Base-by-base conservation (phyloP, 2,329 filamentous ascomycete genomes). In the Paraphaeosphaeria sporulosa region DNA sequence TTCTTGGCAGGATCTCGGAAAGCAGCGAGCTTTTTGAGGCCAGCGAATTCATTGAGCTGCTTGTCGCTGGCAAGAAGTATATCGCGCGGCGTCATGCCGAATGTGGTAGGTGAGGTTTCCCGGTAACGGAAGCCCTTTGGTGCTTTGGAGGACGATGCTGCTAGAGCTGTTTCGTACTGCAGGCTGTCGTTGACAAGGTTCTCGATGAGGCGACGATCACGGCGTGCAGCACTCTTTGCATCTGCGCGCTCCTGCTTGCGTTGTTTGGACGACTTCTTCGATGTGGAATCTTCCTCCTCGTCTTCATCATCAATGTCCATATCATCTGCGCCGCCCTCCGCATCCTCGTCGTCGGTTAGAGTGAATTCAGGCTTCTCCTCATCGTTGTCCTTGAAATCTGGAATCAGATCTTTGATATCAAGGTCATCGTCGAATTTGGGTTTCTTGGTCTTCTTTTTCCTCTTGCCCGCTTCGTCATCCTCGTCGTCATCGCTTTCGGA, bases 351-450 rank as follows among this genome's bases (percentile, higher is more conserved):
- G 55, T 74, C 77, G 36, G 83, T 81, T 75, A 96, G 94, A 59
- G 85, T 86, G 71, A 92, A 88, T 59, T 94, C 83, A 68, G 94
- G 93, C 57, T 84, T 86, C 36, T 88, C 89, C n/a, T 87, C 86
- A n/a, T 85, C 84, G 4, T 84, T 86, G 27, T 92, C 91, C 21
- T 92, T 87, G 73, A 96, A 97, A 62, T 96, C 92, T 1, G 93
- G 93, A 30, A 97, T 82, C 53, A 97, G 85, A 76, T 97, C 94
- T 62, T 91, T 93, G 81, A 99, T 98, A 74, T 98, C 94, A 70
- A 99, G 97, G 75, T 99, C 95, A 72, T 98, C 93, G 70, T 97
- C 92, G 90, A 94, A 99, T 64, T 88, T 91, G 10, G 92, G 93
- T 80, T 96, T 96, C 84, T 92, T 93, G 10, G 86, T 80, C 66